Evolutionary conservation across 2,329 filamentous ascomycete species (phyloP).

Genomic region (Epichloe amarillans): DNA sequence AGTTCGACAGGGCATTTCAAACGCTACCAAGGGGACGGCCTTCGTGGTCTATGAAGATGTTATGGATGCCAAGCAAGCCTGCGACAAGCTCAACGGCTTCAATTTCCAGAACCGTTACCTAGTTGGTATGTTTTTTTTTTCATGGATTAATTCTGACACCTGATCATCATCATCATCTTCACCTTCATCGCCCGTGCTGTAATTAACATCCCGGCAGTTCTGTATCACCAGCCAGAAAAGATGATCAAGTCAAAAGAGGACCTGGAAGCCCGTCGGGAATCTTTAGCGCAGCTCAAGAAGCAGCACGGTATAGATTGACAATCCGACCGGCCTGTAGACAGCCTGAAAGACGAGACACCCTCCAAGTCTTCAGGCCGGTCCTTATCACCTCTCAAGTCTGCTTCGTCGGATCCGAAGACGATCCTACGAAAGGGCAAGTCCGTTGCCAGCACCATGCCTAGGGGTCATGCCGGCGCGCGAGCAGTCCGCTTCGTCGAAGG

Average conservation of each 20-base stretch:
- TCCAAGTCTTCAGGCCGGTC: conserved; percentile 49
- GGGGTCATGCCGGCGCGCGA: conserved; percentile 24
- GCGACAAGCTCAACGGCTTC: conserved; percentile 99
- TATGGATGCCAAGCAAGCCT: conserved; percentile 95
- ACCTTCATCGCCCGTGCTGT: not conserved
- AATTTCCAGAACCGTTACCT: conserved; percentile 99
- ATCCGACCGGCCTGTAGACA: conserved; percentile 55
- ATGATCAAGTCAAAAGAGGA: conserved; percentile 79
- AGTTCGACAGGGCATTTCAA: conserved; percentile 95
- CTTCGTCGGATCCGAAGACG: conserved; percentile 28
- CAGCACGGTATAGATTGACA: conserved; percentile 98
- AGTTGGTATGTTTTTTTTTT: conserved; percentile 56
- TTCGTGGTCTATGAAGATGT: conserved; percentile 99
- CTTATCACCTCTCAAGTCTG: conserved; percentile 30
- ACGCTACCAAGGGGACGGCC: conserved; percentile 93
- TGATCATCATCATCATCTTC: conserved; percentile 2
- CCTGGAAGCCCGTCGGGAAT: conserved; percentile 84
- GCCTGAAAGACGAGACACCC: conserved; percentile 27
- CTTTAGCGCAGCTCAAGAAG: conserved; percentile 94
- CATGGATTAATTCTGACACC: not conserved
- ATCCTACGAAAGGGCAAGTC: conserved; percentile 30
- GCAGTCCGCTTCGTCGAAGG: conserved; percentile 30
- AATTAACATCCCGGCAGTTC: conserved; percentile 25
- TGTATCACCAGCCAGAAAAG: conserved; percentile 54
- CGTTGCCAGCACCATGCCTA: conserved; percentile 20